Percentiles rank a stretch among this genome's conserved stretches.
Evolutionary conservation across 768 basidiomycete species (phyloP).

Genomic region (Russula vinacea): DNA sequence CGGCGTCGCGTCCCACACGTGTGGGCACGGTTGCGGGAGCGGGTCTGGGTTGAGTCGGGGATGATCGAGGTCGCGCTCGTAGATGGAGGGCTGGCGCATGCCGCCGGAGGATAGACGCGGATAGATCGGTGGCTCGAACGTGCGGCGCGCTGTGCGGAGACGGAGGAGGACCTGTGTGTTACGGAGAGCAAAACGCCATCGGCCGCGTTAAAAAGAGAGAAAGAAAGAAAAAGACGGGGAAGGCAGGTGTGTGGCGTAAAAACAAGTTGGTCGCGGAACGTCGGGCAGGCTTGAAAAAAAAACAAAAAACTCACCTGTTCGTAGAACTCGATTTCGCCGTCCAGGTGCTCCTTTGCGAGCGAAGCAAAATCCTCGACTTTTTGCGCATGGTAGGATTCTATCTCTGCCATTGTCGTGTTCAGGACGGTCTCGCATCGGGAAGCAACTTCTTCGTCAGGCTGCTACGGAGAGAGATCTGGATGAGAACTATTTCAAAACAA

Average conservation of each 20-base stretch:
- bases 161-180: conserved; percentile 51
- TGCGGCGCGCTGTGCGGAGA: conserved; percentile 53
- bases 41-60: conserved; percentile 46
- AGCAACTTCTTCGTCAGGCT: conserved; percentile 64
- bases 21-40: conserved; percentile 73
- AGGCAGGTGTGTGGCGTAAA: background rate
- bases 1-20: conserved; percentile 72
- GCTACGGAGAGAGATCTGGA: conserved; percentile 33
- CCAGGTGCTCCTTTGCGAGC: conserved; percentile 64
- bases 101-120: conserved; percentile 46
- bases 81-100: conserved; percentile 65
- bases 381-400: conserved; percentile 74
- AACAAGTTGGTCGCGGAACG: background rate
- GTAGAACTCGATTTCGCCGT: conserved; percentile 73
- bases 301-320: conserved; percentile 50
- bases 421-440: conserved; percentile 83
- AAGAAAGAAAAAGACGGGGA: too few relatives aligned
- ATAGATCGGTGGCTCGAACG: conserved; percentile 51
- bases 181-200: background rate
- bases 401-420: conserved; percentile 85
- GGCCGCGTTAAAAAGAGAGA: too few relatives aligned
- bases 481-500: background rate
- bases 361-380: conserved; percentile 65
- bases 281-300: too few relatives aligned
- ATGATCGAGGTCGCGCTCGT: conserved; percentile 68